Conservation (phyloP, 768 basidiomycete species). For the Boletus rubescentipes region DNA sequence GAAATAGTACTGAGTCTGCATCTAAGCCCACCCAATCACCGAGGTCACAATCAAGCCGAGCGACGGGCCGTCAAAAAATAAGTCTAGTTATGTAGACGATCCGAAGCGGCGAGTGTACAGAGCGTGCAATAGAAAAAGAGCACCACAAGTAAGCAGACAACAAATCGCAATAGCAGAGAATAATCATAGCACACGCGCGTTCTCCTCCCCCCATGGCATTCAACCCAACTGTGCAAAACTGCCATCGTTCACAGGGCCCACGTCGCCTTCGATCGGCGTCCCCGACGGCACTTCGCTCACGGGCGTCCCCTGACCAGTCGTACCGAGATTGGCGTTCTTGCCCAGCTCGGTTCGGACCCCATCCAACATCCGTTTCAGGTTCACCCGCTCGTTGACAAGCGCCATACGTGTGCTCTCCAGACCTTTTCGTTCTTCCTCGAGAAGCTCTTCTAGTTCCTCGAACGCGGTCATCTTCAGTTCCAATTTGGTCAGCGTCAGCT, state of each 20-base stretch:
- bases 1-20: no score
- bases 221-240: constrained; percentile 51
- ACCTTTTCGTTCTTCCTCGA: constrained; percentile 86
- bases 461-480: constrained; percentile 95
- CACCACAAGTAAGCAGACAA: constrained; percentile 14
- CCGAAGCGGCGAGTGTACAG: constrained; percentile 1
- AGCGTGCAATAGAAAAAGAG: constrained; percentile 1
- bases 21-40: not conserved
- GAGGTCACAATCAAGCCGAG: not conserved
- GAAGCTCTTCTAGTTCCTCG: constrained; percentile 86
- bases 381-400: constrained; percentile 75
- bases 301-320: constrained; percentile 59
- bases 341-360: constrained; percentile 62
- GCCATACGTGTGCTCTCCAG: constrained; percentile 82
- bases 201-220: not conserved
- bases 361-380: constrained; percentile 71
- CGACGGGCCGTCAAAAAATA: not conserved
- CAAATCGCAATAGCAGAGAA: constrained; percentile 25
- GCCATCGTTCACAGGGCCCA: constrained; percentile 56
- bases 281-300: constrained; percentile 51
- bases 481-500: constrained; percentile 81
- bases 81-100: constrained; percentile 7
- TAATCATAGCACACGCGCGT: constrained; percentile 24
- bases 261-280: constrained; percentile 47
- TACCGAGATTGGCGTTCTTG: constrained; percentile 51